Percentiles rank a stretch among this genome's conserved stretches.
Conservation (phyloP, 345 rosid species). For the Bruguiera sexangula region DNA sequence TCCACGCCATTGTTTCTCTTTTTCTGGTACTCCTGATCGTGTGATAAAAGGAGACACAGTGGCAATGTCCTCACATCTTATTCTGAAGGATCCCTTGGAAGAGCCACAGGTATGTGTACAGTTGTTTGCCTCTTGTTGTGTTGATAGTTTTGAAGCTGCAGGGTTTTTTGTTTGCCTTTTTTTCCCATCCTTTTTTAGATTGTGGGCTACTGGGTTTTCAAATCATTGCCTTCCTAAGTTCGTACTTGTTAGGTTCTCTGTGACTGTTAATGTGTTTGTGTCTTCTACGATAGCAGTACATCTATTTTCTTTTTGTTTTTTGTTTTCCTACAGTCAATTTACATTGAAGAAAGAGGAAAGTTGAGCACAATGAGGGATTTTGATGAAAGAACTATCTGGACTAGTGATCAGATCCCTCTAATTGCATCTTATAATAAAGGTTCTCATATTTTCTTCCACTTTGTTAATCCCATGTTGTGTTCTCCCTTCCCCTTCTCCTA, state of each 20-base stretch:
- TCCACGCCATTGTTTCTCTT: constrained; percentile 40
- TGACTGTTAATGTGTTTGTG: too few relatives aligned
- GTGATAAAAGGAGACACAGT: constrained; percentile 44
- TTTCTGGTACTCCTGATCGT: constrained; percentile 39
- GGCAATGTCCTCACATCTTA: constrained; percentile 63
- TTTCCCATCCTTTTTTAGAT: not conserved
- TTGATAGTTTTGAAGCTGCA: not conserved
- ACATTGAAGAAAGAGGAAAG: constrained; percentile 87
- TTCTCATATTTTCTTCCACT: constrained; percentile 22
- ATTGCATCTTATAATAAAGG: constrained; percentile 91
- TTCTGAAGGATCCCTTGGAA: constrained; percentile 75
- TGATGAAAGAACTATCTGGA: constrained; percentile 95
- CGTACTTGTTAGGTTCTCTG: constrained; percentile 3
- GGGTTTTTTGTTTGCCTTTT: not conserved
- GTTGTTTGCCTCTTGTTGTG: not conserved
- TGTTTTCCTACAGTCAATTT: constrained; percentile 49
- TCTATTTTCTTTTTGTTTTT: constrained; percentile 1
- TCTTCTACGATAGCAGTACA: not conserved
- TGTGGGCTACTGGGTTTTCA: not conserved
- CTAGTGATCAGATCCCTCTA: constrained; percentile 70
- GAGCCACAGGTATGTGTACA: constrained; percentile 63
- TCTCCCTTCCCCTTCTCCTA: constrained; percentile 4
- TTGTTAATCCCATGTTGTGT: not conserved
- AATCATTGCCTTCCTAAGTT: constrained; percentile 9
- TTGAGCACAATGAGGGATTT: constrained; percentile 66